A percentile compares a stretch with the other conserved stretches of the same genome.
These are phyloP conservation scores for Geosmithia putterillii DNA, from an alignment of 2,329 filamentous ascomycete species.

Conservation along the genomic window DNA sequence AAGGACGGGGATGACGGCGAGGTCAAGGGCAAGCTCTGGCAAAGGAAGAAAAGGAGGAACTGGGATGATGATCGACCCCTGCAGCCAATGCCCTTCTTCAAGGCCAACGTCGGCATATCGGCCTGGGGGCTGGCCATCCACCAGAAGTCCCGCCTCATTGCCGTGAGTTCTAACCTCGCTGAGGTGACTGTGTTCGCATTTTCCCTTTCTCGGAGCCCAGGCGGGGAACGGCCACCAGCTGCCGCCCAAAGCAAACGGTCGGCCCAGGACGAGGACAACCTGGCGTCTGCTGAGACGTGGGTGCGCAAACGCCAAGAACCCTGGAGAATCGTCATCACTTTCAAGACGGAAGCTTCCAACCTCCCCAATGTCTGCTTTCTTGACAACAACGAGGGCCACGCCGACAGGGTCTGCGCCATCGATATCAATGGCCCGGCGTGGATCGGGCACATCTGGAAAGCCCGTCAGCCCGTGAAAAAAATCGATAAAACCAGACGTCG, in stretches of 20 bases:
- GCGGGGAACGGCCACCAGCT: too few species aligned
- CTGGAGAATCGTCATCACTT: conserved; percentile 36
- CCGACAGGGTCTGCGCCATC: conserved; percentile 35
- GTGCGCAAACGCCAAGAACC: conserved; percentile 29
- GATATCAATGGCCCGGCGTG: conserved; percentile 37
- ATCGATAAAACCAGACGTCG: too few species aligned
- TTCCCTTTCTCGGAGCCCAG: conserved; percentile 14
- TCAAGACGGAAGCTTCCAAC: conserved; percentile 27
- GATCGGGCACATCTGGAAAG: conserved; percentile 40
- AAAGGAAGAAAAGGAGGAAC: not conserved
- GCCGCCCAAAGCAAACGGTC: too few species aligned
- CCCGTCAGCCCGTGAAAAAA: conserved; percentile 4
- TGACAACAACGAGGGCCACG: conserved; percentile 30
- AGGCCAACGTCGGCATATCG: conserved; percentile 61
- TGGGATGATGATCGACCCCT: too few species aligned
- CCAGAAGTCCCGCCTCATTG: conserved; percentile 68
- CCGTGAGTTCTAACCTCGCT: conserved; percentile 64
- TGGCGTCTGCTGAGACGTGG: conserved; percentile 13
- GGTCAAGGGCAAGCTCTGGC: too few species aligned
- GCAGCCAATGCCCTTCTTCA: conserved; percentile 45
- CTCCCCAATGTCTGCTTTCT: conserved; percentile 41
- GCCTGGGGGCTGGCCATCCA: conserved; percentile 89
- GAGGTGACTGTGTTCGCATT: conserved; percentile 42
- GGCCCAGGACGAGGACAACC: too few species aligned
- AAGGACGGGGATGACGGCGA: too few species aligned